Evolutionary conservation across 495 filamentous ascomycete genomes (phyloP).

Genomic region (Penicillium dipodomyicola): DNA sequence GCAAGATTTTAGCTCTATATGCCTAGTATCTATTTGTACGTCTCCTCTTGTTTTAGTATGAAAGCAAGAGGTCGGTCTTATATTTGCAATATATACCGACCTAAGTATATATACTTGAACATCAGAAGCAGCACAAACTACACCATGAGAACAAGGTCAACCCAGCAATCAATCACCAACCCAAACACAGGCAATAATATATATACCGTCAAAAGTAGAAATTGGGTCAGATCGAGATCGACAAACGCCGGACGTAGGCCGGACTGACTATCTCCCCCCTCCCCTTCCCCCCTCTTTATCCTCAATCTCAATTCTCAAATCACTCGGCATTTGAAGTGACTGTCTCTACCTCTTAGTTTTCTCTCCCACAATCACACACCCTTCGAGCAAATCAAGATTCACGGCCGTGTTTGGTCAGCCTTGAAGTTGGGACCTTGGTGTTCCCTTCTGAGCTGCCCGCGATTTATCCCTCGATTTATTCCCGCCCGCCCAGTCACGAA

Average conservation of each 20-base stretch:
- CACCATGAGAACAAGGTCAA: not conserved
- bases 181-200: not conserved
- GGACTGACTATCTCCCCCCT: constrained; percentile 6
- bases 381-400: constrained; percentile 15
- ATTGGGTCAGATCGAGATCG: not conserved
- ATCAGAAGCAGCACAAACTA: too few relatives aligned
- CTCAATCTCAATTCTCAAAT: constrained; percentile 2
- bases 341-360: not conserved
- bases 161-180: not conserved
- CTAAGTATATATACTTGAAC: not conserved
- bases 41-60: not conserved
- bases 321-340: not conserved
- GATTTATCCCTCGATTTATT: constrained; percentile 22
- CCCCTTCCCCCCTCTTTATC: constrained; percentile 11
- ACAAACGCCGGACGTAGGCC: not conserved
- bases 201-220: not conserved
- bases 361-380: not conserved
- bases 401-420: constrained; percentile 23
- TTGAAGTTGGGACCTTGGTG: constrained; percentile 30
- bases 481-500: constrained; percentile 15
- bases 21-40: not conserved
- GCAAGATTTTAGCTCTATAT: not conserved
- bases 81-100: not conserved
- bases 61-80: not conserved
- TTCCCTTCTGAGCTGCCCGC: constrained; percentile 35